A percentile compares a stretch with the other conserved stretches of the same genome.
phyloP scores from a whole-genome alignment of 1,284 basidiomycete species.

The Stygiomarasmius scandens region DNA sequence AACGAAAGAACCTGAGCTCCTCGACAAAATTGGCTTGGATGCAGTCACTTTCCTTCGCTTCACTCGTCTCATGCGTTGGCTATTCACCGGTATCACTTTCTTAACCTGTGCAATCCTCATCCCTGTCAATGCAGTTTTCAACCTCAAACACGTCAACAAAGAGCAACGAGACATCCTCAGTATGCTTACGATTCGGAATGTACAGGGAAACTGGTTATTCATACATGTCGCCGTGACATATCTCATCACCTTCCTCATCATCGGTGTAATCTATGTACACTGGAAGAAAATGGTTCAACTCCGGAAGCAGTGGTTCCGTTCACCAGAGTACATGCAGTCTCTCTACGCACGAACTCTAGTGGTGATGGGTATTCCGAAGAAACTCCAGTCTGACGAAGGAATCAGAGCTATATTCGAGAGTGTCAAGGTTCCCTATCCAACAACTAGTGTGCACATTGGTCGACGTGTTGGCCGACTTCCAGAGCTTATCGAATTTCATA shows the following conservation, averaged over 20 bases:
- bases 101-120: constrained; percentile 78
- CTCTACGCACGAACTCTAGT: constrained; percentile 83
- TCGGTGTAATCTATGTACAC: constrained; percentile 68
- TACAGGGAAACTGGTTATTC: constrained; percentile 68
- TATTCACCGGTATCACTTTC: constrained; percentile 71
- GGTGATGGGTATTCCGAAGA: constrained; percentile 74
- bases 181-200: constrained; percentile 80
- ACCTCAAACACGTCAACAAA: constrained; percentile 56
- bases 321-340: constrained; percentile 72
- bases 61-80: constrained; percentile 81
- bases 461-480: constrained; percentile 76
- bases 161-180: constrained; percentile 63
- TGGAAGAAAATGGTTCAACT: constrained; percentile 76
- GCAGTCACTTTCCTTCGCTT: constrained; percentile 94
- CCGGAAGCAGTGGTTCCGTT: constrained; percentile 73
- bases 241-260: constrained; percentile 68
- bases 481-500: constrained; percentile 83
- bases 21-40: constrained; percentile 92
- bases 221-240: constrained; percentile 79
- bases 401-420: constrained; percentile 71
- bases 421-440: constrained; percentile 80
- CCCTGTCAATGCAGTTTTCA: constrained; percentile 76
- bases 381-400: constrained; percentile 77
- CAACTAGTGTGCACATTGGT: constrained; percentile 83
- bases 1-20: constrained; percentile 84